These are phyloP conservation scores for Lactarius quietus DNA, from an alignment of 768 basidiomycete genomes.

Conservation along the genomic window DNA sequence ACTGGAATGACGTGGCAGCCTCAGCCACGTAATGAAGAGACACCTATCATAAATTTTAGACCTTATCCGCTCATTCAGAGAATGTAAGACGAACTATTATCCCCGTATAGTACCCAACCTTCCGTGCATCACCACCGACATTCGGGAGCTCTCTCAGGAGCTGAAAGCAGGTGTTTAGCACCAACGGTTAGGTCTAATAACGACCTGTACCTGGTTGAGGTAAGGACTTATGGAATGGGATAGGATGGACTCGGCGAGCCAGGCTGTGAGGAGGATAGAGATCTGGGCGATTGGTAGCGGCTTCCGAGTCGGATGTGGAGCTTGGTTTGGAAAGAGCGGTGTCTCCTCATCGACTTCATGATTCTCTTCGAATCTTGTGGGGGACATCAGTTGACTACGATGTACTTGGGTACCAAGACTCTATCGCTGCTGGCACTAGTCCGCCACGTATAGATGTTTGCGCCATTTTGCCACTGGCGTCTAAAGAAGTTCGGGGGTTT, in stretches of 20 bases:
- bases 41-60: background rate
- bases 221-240: background rate
- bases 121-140: background rate
- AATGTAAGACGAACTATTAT: background rate
- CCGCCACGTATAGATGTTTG: background rate
- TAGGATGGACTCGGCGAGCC: background rate
- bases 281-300: background rate
- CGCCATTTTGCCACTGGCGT: too few relatives aligned
- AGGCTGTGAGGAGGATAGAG: background rate
- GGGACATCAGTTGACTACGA: background rate
- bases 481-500: too few relatives aligned
- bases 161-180: background rate
- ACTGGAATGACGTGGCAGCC: background rate
- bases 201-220: background rate
- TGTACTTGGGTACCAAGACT: background rate
- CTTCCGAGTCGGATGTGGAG: background rate
- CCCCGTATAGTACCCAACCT: background rate
- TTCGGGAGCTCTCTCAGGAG: background rate
- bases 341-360: background rate
- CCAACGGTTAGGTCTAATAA: background rate
- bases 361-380: background rate
- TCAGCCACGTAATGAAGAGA: background rate
- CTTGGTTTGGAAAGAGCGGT: background rate
- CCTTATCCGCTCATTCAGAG: background rate
- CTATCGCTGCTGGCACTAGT: too few relatives aligned